phyloP scores from a whole-genome alignment of 2,329 filamentous ascomycete species.

The Trichophyton benhamiae region DNA sequence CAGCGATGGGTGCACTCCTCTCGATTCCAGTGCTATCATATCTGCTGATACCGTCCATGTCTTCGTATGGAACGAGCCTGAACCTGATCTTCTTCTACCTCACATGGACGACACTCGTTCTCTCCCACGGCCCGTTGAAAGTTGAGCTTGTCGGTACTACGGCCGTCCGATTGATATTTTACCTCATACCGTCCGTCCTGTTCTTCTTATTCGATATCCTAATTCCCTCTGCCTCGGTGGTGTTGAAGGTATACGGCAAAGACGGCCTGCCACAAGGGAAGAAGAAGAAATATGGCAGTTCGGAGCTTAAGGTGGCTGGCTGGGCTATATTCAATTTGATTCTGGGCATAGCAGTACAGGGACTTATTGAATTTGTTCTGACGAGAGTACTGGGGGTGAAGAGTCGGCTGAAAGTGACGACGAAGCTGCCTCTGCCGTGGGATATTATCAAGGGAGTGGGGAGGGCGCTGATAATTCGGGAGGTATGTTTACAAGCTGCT shows the following conservation, averaged over 20 bases:
- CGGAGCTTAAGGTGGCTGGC: conserved; percentile 38
- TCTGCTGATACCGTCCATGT: conserved; percentile 47
- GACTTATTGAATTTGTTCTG: conserved; percentile 42
- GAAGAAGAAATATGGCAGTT: conserved; percentile 29
- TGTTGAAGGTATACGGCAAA: conserved; percentile 55
- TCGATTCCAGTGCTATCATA: conserved; percentile 62
- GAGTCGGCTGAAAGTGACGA: conserved; percentile 47
- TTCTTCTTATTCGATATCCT: conserved; percentile 62
- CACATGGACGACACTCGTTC: conserved; percentile 73
- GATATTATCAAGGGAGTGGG: conserved; percentile 44
- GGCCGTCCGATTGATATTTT: conserved; percentile 56
- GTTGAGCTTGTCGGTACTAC: conserved; percentile 64
- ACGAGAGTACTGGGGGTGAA: conserved; percentile 42
- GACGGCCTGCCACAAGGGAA: conserved; percentile 36
- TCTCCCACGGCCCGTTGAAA: conserved; percentile 60
- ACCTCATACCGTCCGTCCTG: conserved; percentile 57
- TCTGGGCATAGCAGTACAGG: conserved; percentile 44
- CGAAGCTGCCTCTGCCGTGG: conserved; percentile 51
- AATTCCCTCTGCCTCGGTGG: conserved; percentile 55
- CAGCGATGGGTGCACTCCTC: conserved; percentile 51
- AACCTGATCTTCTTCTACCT: conserved; percentile 84
- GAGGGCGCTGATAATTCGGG: conserved; percentile 43
- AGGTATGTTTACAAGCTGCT: conserved; percentile 29
- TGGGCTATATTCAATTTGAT: conserved; percentile 46
- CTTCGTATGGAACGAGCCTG: conserved; percentile 63